phyloP scores from a whole-genome alignment of 2,329 filamentous ascomycete species.

The Nigrospora oryzae region DNA sequence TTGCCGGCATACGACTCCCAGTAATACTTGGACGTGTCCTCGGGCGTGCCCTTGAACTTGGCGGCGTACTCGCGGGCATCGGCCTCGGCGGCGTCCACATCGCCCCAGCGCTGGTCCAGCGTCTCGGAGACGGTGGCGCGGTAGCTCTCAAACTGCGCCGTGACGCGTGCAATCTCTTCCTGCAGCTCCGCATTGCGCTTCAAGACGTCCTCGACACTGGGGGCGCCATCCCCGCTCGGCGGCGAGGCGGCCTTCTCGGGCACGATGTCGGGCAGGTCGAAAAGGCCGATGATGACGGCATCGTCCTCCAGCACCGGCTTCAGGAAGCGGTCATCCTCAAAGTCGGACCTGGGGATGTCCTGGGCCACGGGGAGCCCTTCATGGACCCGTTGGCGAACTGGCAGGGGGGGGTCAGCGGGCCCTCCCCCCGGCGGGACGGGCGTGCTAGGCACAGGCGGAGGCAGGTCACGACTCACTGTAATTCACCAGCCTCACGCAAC shows the following conservation, averaged over 20 bases:
- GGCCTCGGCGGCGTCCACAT: conserved; percentile 29
- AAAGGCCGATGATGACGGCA: conserved; percentile 77
- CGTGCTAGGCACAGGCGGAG: background rate
- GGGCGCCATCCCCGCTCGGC: conserved; percentile 16
- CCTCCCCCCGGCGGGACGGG: too few species aligned
- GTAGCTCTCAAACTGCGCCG: conserved; percentile 57
- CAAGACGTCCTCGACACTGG: conserved; percentile 28
- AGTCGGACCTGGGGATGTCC: conserved; percentile 50
- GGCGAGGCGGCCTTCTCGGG: conserved; percentile 13
- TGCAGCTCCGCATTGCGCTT: conserved; percentile 49
- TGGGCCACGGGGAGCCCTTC: conserved; percentile 39
- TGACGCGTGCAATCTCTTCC: conserved; percentile 50
- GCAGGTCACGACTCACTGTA: conserved; percentile 33
- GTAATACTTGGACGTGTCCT: conserved; percentile 36
- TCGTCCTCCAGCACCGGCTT: conserved; percentile 85
- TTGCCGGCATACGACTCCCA: conserved; percentile 55
- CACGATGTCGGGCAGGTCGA: conserved; percentile 57
- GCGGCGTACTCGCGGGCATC: conserved; percentile 17
- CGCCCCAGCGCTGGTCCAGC: conserved; percentile 56
- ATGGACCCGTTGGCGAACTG: conserved; percentile 39
- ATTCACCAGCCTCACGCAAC: conserved; percentile 67
- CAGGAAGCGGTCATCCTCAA: conserved; percentile 74
- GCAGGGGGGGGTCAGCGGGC: conserved; percentile 3
- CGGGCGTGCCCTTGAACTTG: conserved; percentile 17
- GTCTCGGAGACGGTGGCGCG: conserved; percentile 57